phyloP scores from a whole-genome alignment of 208 protist genomes.

The Trypanosoma vivax region DNA sequence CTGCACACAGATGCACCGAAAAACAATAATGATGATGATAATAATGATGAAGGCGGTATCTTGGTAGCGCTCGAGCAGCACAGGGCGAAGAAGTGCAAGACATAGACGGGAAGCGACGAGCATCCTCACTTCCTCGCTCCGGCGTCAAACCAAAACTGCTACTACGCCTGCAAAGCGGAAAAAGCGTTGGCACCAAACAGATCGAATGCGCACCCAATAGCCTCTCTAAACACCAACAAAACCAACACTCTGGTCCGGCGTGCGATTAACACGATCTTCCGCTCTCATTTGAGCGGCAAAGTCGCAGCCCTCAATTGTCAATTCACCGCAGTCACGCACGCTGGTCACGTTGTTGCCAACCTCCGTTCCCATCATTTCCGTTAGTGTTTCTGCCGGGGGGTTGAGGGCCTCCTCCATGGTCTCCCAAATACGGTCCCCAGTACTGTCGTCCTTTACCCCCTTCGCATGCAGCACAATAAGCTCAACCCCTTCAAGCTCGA shows the following conservation, averaged over 20 bases:
- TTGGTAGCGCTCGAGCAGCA: too few species aligned
- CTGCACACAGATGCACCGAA: too few species aligned
- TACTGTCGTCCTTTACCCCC: constrained; percentile 44
- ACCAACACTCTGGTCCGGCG: constrained; percentile 1
- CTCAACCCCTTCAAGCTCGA: constrained; percentile 76
- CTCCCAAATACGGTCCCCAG: constrained; percentile 61
- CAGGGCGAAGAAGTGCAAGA: too few species aligned
- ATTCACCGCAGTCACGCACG: not conserved
- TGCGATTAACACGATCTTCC: not conserved
- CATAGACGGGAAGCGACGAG: too few species aligned
- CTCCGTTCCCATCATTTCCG: not conserved
- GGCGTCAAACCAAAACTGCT: too few species aligned
- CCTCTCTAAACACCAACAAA: constrained; percentile 5
- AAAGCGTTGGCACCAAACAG: not conserved
- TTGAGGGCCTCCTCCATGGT: constrained; percentile 60
- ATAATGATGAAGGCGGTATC: too few species aligned
- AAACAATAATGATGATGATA: too few species aligned
- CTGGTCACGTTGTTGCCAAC: not conserved
- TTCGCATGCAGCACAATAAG: constrained; percentile 72
- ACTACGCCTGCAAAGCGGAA: not conserved
- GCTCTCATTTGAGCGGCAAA: constrained; percentile 5
- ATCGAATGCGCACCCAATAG: not conserved
- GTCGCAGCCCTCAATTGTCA: constrained; percentile 3
- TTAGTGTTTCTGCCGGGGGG: constrained; percentile 2
- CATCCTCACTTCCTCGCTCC: constrained; percentile 1